A percentile compares a stretch with the other conserved stretches of the same genome.
Conservation (phyloP, 2,329 filamentous ascomycete genomes). For the Claviceps sp. region DNA sequence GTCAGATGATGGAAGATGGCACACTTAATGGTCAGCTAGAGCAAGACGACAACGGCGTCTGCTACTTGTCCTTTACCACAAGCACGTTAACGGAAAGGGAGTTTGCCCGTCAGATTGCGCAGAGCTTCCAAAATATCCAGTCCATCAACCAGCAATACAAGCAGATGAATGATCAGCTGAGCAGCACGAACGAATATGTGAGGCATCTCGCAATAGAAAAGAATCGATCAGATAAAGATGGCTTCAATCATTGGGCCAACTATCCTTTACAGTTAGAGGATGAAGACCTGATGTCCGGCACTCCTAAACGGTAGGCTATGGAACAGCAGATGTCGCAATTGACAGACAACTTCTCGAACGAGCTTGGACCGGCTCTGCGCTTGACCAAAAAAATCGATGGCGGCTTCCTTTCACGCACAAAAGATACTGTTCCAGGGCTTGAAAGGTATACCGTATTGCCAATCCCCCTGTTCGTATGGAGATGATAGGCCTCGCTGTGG, state of each 20-base stretch:
- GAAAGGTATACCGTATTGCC: not conserved
- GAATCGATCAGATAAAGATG: slow-evolving; percentile 31
- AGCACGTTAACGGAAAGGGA: slow-evolving; percentile 34
- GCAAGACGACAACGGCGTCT: slow-evolving; percentile 24
- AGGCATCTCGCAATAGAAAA: slow-evolving; percentile 32
- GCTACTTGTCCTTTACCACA: slow-evolving; percentile 37
- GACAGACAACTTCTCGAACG: no score
- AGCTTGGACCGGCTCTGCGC: no score
- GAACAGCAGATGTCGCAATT: no score
- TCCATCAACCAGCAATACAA: slow-evolving; percentile 33
- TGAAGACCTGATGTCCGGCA: slow-evolving; percentile 47
- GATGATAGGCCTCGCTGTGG: not conserved
- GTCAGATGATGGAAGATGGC: slow-evolving; percentile 40
- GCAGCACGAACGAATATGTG: slow-evolving; percentile 43
- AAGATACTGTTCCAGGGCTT: not conserved
- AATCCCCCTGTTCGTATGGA: not conserved
- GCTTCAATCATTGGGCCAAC: slow-evolving; percentile 19
- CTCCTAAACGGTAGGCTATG: slow-evolving; percentile 5
- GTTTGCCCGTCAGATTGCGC: slow-evolving; percentile 33
- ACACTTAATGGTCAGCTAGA: slow-evolving; percentile 41
- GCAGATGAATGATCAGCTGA: slow-evolving; percentile 40
- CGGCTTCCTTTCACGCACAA: not conserved
- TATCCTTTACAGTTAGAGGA: slow-evolving; percentile 40
- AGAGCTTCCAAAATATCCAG: slow-evolving; percentile 28
- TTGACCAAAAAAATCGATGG: no score